Percentiles rank a stretch among this genome's conserved stretches.
phyloP scores from a whole-genome alignment of 257 asterid genomes.

The Oldenlandia corymbosa region DNA sequence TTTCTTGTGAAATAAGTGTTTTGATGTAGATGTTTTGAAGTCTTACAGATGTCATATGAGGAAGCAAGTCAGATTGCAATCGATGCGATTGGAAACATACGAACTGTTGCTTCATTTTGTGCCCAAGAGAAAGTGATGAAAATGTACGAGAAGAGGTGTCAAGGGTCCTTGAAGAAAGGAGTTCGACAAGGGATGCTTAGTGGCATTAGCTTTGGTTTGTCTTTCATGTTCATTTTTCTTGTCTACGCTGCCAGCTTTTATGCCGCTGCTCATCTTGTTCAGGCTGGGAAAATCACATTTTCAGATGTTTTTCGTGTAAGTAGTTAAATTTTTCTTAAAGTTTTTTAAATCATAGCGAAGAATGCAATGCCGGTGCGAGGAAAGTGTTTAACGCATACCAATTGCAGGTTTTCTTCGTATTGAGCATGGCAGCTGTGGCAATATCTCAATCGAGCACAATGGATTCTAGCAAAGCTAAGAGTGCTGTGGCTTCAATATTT shows the following conservation, averaged over 20 bases:
- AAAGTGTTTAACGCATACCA: not conserved
- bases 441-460: slow-evolving; percentile 85
- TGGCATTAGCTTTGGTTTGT: slow-evolving; percentile 73
- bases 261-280: slow-evolving; percentile 77
- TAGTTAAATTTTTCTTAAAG: not conserved
- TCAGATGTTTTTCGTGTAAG: slow-evolving; percentile 79
- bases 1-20: not conserved
- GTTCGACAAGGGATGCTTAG: slow-evolving; percentile 63
- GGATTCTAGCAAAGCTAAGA: slow-evolving; percentile 78
- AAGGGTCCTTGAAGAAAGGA: slow-evolving; percentile 64
- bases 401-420: slow-evolving; percentile 79
- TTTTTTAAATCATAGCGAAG: not conserved
- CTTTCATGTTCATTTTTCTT: slow-evolving; percentile 47
- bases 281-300: slow-evolving; percentile 62
- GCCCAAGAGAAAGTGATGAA: slow-evolving; percentile 80
- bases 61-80: slow-evolving; percentile 88
- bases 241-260: slow-evolving; percentile 81
- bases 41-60: slow-evolving; percentile 62
- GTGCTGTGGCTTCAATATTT: slow-evolving; percentile 71
- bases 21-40: not conserved
- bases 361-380: not conserved
- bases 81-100: slow-evolving; percentile 80
- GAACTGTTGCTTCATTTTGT: slow-evolving; percentile 90
- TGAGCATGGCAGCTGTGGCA: slow-evolving; percentile 77
- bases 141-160: slow-evolving; percentile 61